phyloP scores from a whole-genome alignment of 257 asterid species.

The Primulina huaijiensis region DNA sequence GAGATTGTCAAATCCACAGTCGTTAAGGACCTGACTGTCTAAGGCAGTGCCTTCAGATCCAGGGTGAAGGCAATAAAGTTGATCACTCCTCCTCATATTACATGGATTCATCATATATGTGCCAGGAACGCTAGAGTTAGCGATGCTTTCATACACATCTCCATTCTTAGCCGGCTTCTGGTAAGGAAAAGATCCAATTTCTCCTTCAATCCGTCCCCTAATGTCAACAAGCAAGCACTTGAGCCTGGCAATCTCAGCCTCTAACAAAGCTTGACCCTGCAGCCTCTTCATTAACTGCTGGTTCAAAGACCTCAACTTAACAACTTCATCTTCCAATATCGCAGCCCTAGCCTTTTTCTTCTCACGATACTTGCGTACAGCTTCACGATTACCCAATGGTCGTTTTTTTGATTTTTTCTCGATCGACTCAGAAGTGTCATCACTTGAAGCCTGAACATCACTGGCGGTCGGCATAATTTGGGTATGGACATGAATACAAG shows the following conservation, averaged over 20 bases:
- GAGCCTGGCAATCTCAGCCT: conserved; percentile 89
- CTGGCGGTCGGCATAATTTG: conserved; percentile 68
- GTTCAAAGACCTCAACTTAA: conserved; percentile 67
- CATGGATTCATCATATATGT: conserved; percentile 75
- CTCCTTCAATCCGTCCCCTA: conserved; percentile 96
- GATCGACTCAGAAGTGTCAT: conserved; percentile 86
- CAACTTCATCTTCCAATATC: conserved; percentile 83
- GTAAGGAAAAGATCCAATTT: conserved; percentile 92
- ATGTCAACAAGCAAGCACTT: conserved; percentile 95
- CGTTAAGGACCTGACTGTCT: conserved; percentile 46
- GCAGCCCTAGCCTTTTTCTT: conserved; percentile 93
- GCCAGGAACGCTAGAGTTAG: conserved; percentile 48
- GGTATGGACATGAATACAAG: conserved; percentile 93
- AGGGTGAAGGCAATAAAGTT: conserved; percentile 72
- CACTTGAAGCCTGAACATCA: conserved; percentile 62
- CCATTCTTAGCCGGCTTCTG: conserved; percentile 66
- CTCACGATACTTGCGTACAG: conserved; percentile 95
- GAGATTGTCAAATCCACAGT: conserved; percentile 60
- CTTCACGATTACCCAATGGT: conserved; percentile 85
- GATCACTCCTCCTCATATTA: conserved; percentile 70
- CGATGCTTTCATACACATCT: conserved; percentile 40
- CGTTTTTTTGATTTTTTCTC: conserved; percentile 64
- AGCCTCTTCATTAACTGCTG: conserved; percentile 88
- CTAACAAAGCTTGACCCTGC: conserved; percentile 79
- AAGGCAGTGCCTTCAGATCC: conserved; percentile 55